Base-by-base conservation (phyloP, 2,329 filamentous ascomycete genomes). In the Xylariaceae sp. region DNA sequence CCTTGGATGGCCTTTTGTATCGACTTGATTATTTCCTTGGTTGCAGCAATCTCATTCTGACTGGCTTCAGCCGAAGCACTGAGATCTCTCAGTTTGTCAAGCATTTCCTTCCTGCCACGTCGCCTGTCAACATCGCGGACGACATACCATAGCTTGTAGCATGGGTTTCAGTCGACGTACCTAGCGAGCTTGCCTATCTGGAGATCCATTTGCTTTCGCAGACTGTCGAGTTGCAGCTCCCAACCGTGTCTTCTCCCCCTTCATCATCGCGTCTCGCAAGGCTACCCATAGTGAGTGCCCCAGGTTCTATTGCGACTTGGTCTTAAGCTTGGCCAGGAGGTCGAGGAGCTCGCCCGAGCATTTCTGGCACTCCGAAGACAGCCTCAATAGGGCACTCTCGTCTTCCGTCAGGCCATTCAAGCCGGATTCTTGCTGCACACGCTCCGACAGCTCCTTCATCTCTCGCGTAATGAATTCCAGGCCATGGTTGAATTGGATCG, bases 261-360 rank as follows among this genome's bases (percentile, higher is more conserved):
- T 27, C 13, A 24, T 38, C 19, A n/a, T 38, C 19, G 37, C 16
- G 14, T 36, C 38, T 17, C 34, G 26, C 11, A 27, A 24, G 2
- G 36, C 42, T 8, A 35, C 34, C 6, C 33, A 40, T 2, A 38
- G 15, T 21, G 41, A 30, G 8, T 38, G 19, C 5, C 34, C 3
- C 9, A n/a, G 17, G 24, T 36, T 45, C 8, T 9, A 16, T 1
- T 41, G 34, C 4, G 36, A 40, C 14, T 18, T 34, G 14, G 34
- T 43, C 28, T 40, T 41, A 1, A 45, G 30, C 5, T 16, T 19
- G 3, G 19, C 31, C 11, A 48, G 36, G 27, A 48, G 37, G 9
- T 36, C 17, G 9, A 46, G 27, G 18, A 46, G 37, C 9, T 48
- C 40, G 14, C 21, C 19, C 4, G 40, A 41, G 23, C 35, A 41